phyloP scores from a whole-genome alignment of 352 stramenopile species.

The Chrysophaeum taylorii region DNA sequence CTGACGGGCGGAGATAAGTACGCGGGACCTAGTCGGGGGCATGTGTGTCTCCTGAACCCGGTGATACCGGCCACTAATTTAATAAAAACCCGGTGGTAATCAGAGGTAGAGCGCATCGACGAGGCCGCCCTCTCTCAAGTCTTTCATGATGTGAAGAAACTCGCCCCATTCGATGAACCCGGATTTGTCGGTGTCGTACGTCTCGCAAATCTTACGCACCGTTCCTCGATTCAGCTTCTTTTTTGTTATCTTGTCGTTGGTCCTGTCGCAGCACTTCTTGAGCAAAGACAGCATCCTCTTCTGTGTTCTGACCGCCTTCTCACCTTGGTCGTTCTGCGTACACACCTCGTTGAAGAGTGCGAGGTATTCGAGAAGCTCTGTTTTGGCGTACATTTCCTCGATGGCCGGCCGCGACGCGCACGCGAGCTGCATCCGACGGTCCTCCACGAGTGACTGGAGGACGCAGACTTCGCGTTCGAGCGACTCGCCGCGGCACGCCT shows the following conservation, averaged over 20 bases:
- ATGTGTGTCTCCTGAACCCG: too few relatives aligned
- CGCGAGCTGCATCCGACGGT: background rate
- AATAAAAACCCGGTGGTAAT: too few relatives aligned
- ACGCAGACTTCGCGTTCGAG: background rate
- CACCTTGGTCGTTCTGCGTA: too few relatives aligned
- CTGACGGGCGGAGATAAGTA: too few relatives aligned
- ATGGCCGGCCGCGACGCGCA: background rate
- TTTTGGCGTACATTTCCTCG: background rate
- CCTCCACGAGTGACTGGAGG: background rate
- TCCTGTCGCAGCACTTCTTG: background rate
- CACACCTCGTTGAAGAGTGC: background rate
- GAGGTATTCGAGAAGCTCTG: background rate
- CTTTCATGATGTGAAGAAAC: conserved; percentile 11
- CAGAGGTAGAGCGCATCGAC: too few relatives aligned
- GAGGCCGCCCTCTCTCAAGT: background rate
- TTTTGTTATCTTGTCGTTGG: background rate
- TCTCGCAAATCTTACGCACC: background rate
- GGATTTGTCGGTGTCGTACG: background rate
- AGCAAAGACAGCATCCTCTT: too few relatives aligned
- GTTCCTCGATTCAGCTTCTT: background rate
- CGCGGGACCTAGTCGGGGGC: too few relatives aligned
- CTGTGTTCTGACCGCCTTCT: too few relatives aligned
- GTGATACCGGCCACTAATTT: too few relatives aligned
- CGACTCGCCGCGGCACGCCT: background rate
- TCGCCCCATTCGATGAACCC: background rate